Evolutionary conservation across 2,329 filamentous ascomycete species (phyloP).

Genomic region (Aspergillus hortae): DNA sequence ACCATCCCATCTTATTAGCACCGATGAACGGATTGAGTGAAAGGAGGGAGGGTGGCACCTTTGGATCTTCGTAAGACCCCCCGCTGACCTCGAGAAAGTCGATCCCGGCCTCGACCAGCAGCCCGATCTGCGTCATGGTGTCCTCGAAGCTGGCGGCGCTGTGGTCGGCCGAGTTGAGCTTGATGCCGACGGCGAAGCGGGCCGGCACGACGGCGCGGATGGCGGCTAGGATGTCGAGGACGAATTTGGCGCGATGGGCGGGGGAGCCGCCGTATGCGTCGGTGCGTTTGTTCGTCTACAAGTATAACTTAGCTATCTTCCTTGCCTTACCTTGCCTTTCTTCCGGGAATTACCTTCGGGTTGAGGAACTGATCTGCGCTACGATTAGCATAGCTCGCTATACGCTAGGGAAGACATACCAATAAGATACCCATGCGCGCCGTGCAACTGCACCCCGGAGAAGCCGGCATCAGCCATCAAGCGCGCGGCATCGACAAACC

Average conservation of each 20-base stretch:
- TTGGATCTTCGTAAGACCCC: constrained; percentile 56
- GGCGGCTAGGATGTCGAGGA: constrained; percentile 44
- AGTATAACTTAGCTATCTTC: not conserved
- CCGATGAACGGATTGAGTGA: too few relatives aligned
- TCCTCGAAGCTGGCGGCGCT: constrained; percentile 41
- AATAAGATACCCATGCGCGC: constrained; percentile 50
- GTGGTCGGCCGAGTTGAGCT: constrained; percentile 51
- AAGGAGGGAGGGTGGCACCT: constrained; percentile 28
- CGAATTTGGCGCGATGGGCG: constrained; percentile 44
- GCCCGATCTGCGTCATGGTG: constrained; percentile 55
- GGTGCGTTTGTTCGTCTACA: constrained; percentile 44
- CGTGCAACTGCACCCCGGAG: constrained; percentile 53
- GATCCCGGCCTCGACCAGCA: constrained; percentile 43
- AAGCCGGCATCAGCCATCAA: constrained; percentile 51
- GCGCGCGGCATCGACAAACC: constrained; percentile 53
- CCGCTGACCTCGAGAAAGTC: constrained; percentile 69
- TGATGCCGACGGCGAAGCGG: constrained; percentile 47
- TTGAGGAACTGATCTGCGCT: constrained; percentile 35
- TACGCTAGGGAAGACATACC: constrained; percentile 28
- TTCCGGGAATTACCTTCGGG: constrained; percentile 26
- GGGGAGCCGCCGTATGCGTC: constrained; percentile 48
- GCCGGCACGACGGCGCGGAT: constrained; percentile 41
- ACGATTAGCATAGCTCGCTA: not conserved
- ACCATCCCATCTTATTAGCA: too few relatives aligned
- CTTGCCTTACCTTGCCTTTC: not conserved